phyloP scores from a whole-genome alignment of 2,329 filamentous ascomycete genomes.

The Nigrospora oryzae region DNA sequence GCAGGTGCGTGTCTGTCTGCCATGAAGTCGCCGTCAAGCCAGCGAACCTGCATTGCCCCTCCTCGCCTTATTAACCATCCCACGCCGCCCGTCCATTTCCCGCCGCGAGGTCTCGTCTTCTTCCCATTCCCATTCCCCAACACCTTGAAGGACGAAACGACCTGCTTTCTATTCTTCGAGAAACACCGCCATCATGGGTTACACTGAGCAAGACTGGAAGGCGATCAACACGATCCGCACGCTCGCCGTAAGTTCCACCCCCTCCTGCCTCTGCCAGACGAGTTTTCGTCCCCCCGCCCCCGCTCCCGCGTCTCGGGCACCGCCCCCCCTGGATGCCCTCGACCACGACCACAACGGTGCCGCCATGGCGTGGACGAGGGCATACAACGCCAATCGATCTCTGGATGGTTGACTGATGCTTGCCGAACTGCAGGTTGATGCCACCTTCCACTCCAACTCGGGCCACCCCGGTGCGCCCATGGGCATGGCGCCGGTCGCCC shows the following conservation, averaged over 20 bases:
- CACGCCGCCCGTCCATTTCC: too few species aligned
- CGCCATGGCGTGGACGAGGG: too few species aligned
- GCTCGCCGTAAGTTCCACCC: slow-evolving; percentile 68
- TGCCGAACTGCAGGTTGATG: slow-evolving; percentile 69
- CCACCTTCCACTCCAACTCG: slow-evolving; percentile 89
- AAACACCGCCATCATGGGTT: slow-evolving; percentile 62
- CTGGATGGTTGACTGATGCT: slow-evolving; percentile 8
- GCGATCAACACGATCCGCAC: slow-evolving; percentile 97
- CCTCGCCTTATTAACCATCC: too few species aligned
- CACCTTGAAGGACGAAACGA: too few species aligned
- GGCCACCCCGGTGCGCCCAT: slow-evolving; percentile 98
- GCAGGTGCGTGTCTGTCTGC: too few species aligned
- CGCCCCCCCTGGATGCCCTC: not conserved
- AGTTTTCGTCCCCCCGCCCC: slow-evolving; percentile 14
- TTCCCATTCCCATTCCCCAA: too few species aligned
- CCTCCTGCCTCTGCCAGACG: slow-evolving; percentile 6
- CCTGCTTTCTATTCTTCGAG: too few species aligned
- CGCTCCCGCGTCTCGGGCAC: slow-evolving; percentile 18
- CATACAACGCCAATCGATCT: too few species aligned
- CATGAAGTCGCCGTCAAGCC: too few species aligned
- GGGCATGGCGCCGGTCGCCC: slow-evolving; percentile 89
- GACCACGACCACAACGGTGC: too few species aligned
- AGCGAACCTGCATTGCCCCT: too few species aligned
- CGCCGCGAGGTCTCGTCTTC: too few species aligned
- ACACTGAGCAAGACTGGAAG: slow-evolving; percentile 77